Evolutionary conservation across 129 eudicot species (phyloP).

Genomic region (Gnaphalium uliginosum): DNA sequence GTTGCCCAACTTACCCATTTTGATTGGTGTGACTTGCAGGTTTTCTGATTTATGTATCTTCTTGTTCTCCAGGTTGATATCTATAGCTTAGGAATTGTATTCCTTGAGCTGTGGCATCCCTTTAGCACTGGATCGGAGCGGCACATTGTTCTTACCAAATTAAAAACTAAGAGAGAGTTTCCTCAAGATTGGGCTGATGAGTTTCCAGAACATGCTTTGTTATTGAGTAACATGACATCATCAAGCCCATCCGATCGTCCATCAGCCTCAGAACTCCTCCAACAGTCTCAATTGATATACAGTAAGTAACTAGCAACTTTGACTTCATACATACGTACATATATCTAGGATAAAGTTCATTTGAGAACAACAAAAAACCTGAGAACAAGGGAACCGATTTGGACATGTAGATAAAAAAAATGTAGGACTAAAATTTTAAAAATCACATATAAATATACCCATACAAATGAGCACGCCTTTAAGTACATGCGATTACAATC

Average conservation of each 20-base stretch:
- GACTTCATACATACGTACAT: background rate
- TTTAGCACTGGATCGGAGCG: constrained; percentile 95
- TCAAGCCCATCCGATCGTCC: constrained; percentile 93
- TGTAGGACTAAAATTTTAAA: too few relatives aligned
- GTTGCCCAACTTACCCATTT: too few relatives aligned
- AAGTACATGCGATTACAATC: too few relatives aligned
- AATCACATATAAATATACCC: too few relatives aligned
- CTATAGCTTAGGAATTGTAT: constrained; percentile 89
- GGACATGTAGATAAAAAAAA: too few relatives aligned
- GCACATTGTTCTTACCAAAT: constrained; percentile 77
- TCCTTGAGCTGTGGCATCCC: constrained; percentile 96
- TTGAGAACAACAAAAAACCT: too few relatives aligned
- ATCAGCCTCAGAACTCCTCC: constrained; percentile 84
- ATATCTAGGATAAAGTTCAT: too few relatives aligned
- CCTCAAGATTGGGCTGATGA: constrained; percentile 81
- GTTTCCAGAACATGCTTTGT: constrained; percentile 82
- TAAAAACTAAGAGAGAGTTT: constrained; percentile 70
- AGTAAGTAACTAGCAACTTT: constrained; percentile 56
- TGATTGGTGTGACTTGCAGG: too few relatives aligned
- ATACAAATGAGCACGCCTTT: too few relatives aligned
- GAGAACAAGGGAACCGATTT: too few relatives aligned
- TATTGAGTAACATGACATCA: constrained; percentile 71
- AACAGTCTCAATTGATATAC: too few relatives aligned
- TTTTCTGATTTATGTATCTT: constrained; percentile 22
- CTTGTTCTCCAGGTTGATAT: constrained; percentile 70